A percentile compares a stretch with the other conserved stretches of the same genome.
These are phyloP conservation scores for Austroboletus novae-zelandiae DNA, from an alignment of 1,284 basidiomycete species.

Conservation along the genomic window DNA sequence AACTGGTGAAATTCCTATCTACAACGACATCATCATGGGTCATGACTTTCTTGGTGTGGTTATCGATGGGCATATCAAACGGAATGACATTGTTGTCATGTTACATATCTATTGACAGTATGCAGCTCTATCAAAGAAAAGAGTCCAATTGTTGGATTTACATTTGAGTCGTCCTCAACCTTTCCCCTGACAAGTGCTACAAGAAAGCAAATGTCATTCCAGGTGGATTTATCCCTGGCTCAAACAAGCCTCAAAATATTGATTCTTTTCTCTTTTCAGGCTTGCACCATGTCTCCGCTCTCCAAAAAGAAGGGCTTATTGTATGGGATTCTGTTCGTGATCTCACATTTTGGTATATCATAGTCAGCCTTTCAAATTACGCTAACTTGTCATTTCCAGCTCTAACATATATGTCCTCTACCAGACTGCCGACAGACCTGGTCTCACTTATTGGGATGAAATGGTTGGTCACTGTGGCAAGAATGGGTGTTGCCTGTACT, in stretches of 20 bases:
- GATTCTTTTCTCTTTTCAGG: background rate
- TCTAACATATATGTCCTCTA: background rate
- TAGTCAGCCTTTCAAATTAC: no score
- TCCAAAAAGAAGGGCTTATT: background rate
- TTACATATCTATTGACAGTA: background rate
- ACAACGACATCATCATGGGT: background rate
- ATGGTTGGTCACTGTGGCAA: background rate
- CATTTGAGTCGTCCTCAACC: constrained; percentile 4
- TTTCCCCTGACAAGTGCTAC: background rate
- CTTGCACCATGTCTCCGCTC: background rate
- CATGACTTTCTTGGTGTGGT: background rate
- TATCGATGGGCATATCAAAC: background rate
- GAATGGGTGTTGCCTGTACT: background rate
- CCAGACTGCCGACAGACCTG: background rate
- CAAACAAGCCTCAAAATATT: background rate
- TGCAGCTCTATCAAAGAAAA: no score
- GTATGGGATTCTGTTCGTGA: no score
- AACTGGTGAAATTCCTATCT: background rate
- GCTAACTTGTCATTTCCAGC: no score
- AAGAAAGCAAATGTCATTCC: background rate
- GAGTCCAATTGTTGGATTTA: constrained; percentile 8
- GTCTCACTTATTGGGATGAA: background rate
- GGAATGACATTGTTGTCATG: constrained; percentile 6
- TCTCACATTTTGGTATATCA: no score
- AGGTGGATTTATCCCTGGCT: background rate